Evolutionary conservation across 768 basidiomycete genomes (phyloP).

Genomic region (button mushroom (Agaricus bisporus)): DNA sequence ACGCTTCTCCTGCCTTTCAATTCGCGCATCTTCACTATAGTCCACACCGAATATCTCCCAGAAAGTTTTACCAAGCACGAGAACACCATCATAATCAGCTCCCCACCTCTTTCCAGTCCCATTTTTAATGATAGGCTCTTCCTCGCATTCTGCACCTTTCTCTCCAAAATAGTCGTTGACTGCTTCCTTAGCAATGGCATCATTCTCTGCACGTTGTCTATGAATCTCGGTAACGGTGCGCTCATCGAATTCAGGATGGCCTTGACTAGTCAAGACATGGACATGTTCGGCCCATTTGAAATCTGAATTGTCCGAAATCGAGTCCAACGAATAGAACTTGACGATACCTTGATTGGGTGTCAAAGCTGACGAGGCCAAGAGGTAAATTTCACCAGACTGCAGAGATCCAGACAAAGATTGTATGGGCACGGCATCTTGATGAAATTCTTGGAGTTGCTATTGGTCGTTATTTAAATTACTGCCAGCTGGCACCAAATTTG

Average conservation of each 20-base stretch:
- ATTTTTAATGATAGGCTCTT: neutral
- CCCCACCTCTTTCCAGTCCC: conserved; percentile 8
- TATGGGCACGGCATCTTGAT: conserved; percentile 77
- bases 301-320: neutral
- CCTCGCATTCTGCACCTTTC: neutral
- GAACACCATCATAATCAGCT: conserved; percentile 43
- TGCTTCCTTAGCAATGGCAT: conserved; percentile 17
- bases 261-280: conserved; percentile 82
- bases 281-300: conserved; percentile 30
- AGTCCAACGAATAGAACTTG: conserved; percentile 22
- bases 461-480: neutral
- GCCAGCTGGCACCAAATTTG: neutral
- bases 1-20: no score
- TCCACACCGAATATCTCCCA: conserved; percentile 39
- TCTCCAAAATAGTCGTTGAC: neutral
- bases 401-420: conserved; percentile 29
- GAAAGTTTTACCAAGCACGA: conserved; percentile 32
- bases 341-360: conserved; percentile 74
- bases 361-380: conserved; percentile 55
- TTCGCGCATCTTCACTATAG: neutral
- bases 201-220: conserved; percentile 28
- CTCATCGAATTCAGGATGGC: conserved; percentile 84
- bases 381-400: conserved; percentile 28
- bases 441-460: conserved; percentile 81
- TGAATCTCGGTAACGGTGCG: conserved; percentile 46